phyloP scores from a whole-genome alignment of 1,284 basidiomycete species.

The Fistulinella cinereoalba region DNA sequence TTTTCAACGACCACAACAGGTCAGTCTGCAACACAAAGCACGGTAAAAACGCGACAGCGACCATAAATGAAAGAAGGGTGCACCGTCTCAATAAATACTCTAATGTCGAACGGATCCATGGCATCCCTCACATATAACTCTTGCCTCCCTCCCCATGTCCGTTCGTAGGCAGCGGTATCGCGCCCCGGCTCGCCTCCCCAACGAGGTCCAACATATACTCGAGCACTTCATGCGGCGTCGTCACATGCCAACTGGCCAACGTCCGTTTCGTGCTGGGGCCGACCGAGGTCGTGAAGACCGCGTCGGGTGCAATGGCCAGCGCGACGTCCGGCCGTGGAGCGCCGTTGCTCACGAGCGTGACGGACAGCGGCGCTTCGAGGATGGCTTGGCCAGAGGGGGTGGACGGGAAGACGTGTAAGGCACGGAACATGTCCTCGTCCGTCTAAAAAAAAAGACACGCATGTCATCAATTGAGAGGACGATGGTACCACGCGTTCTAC shows the following conservation, averaged over 20 bases:
- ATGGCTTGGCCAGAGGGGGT: conserved; percentile 37
- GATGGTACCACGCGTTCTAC: no score
- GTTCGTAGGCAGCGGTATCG: neutral
- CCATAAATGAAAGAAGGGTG: no score
- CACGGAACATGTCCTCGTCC: conserved; percentile 96
- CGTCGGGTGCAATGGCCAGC: conserved; percentile 62
- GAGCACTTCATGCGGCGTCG: conserved; percentile 71
- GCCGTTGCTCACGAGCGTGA: conserved; percentile 48
- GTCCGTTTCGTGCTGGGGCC: conserved; percentile 86
- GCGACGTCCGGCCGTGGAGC: conserved; percentile 50
- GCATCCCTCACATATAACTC: neutral
- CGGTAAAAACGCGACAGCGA: no score
- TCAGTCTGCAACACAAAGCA: no score
- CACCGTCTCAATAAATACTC: no score
- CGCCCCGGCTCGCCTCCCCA: conserved; percentile 18
- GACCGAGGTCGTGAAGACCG: conserved; percentile 86
- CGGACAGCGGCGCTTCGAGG: conserved; percentile 73
- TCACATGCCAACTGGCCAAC: conserved; percentile 86
- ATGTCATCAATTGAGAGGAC: no score
- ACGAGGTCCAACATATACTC: conserved; percentile 63
- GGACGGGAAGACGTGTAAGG: conserved; percentile 66
- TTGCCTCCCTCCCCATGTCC: neutral
- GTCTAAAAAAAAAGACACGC: no score
- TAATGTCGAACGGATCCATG: no score
- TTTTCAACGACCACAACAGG: no score